Percentiles rank a stretch among this genome's conserved stretches.
Conservation (phyloP, 2,329 filamentous ascomycete species). For the Colletotrichum theobromicola region DNA sequence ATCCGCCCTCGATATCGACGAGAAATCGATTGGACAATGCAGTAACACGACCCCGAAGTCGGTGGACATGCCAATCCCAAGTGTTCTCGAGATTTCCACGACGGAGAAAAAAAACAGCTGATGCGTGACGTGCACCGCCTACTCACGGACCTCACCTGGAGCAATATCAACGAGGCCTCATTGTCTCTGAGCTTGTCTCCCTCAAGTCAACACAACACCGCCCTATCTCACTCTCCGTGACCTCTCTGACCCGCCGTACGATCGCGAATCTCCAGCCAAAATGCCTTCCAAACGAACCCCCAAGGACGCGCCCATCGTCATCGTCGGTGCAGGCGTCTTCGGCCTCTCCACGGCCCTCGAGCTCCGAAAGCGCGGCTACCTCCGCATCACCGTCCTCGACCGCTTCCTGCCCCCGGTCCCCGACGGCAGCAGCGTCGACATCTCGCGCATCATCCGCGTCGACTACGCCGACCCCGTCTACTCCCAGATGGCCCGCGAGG, state of each 20-base stretch:
- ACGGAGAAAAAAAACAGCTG: background rate
- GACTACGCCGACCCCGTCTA: conserved; percentile 73
- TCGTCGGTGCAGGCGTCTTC: conserved; percentile 36
- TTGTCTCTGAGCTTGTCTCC: background rate
- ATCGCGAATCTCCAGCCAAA: background rate
- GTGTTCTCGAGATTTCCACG: background rate
- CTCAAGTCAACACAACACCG: rapidly evolving
- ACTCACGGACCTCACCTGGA: background rate
- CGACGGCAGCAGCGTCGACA: conserved; percentile 45
- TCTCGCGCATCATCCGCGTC: conserved; percentile 43
- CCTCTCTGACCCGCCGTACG: rapidly evolving
- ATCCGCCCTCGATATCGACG: background rate
- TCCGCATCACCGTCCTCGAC: conserved; percentile 40
- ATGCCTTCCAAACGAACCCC: background rate
- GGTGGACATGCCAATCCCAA: background rate
- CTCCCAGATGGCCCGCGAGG: conserved; percentile 55
- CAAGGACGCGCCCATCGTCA: conserved; percentile 27
- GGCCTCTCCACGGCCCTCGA: conserved; percentile 33
- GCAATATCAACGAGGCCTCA: rapidly evolving
- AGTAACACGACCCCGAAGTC: background rate
- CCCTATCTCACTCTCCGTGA: rapidly evolving
- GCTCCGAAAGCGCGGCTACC: conserved; percentile 29
- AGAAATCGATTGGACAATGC: background rate
- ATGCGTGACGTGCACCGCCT: background rate
- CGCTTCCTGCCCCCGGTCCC: conserved; percentile 38